Conservation (phyloP, 306 rosid genomes). For the Trifolium dubium region DNA sequence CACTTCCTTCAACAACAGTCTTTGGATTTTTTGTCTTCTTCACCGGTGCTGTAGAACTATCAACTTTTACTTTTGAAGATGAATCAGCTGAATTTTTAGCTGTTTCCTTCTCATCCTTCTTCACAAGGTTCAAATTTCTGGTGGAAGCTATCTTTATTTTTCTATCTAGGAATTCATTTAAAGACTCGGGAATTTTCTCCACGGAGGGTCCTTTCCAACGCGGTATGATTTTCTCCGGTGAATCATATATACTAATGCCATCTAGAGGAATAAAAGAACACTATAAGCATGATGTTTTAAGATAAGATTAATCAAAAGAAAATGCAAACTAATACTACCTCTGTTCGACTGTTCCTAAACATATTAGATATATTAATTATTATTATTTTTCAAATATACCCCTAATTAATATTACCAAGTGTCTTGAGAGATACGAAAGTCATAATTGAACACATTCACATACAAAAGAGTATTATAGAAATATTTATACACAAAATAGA, state of each 20-base stretch:
- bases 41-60: constrained; percentile 35
- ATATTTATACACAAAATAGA: too few species aligned
- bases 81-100: constrained; percentile 52
- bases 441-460: not conserved
- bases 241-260: constrained; percentile 88
- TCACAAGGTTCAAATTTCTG: constrained; percentile 46
- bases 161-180: constrained; percentile 62
- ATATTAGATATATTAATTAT: not conserved
- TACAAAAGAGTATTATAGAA: not conserved
- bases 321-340: constrained; percentile 16
- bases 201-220: constrained; percentile 85
- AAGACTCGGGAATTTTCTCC: constrained; percentile 74
- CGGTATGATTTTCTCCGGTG: constrained; percentile 85
- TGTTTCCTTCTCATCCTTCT: constrained; percentile 50
- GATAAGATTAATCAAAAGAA: constrained; percentile 28
- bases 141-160: constrained; percentile 47
- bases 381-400: too few species aligned
- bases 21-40: constrained; percentile 50
- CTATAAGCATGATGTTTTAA: constrained; percentile 35
- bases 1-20: constrained; percentile 85
- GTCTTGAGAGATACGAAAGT: too few species aligned
- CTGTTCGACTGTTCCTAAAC: too few species aligned
- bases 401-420: too few species aligned
- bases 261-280: constrained; percentile 51
- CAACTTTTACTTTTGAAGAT: constrained; percentile 44